These are phyloP conservation scores for Mayamaea pseudoterrestris DNA, from an alignment of 108 stramenopile species.

Conservation along the genomic window DNA sequence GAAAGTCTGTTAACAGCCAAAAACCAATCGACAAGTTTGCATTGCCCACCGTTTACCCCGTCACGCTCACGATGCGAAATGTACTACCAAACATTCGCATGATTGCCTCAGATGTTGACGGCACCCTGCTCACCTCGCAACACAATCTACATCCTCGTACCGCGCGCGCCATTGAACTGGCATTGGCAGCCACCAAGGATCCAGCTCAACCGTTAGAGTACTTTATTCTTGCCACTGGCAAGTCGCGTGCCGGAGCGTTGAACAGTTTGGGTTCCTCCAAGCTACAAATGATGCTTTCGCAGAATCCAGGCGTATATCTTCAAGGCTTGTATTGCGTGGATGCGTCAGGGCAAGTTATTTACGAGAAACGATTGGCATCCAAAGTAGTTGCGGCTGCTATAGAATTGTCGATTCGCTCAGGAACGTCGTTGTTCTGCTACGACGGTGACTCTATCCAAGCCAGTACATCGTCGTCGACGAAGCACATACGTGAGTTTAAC, in stretches of 20 bases:
- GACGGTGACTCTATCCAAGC: conserved; percentile 75
- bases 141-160: conserved; percentile 63
- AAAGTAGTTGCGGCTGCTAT: conserved; percentile 51
- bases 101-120: conserved; percentile 84
- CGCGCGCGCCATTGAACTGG: conserved; percentile 28
- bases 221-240: conserved; percentile 85
- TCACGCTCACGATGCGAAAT: conserved; percentile 13
- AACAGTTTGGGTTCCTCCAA: conserved; percentile 34
- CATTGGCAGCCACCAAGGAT: conserved; percentile 22
- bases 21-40: neutral
- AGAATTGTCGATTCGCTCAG: conserved; percentile 36
- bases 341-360: conserved; percentile 60
- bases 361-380: conserved; percentile 56
- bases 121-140: conserved; percentile 54
- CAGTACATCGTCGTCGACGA: conserved; percentile 27
- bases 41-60: neutral
- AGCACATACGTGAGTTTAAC: conserved; percentile 37
- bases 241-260: conserved; percentile 62
- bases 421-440: conserved; percentile 65
- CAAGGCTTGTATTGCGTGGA: conserved; percentile 85
- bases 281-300: conserved; percentile 9
- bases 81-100: conserved; percentile 28
- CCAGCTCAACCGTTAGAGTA: conserved; percentile 13
- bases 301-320: conserved; percentile 42
- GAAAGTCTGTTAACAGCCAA: conserved; percentile 3